Evolutionary conservation across 2,329 filamentous ascomycete genomes (phyloP).

Genomic region (Phialophora chinensis): DNA sequence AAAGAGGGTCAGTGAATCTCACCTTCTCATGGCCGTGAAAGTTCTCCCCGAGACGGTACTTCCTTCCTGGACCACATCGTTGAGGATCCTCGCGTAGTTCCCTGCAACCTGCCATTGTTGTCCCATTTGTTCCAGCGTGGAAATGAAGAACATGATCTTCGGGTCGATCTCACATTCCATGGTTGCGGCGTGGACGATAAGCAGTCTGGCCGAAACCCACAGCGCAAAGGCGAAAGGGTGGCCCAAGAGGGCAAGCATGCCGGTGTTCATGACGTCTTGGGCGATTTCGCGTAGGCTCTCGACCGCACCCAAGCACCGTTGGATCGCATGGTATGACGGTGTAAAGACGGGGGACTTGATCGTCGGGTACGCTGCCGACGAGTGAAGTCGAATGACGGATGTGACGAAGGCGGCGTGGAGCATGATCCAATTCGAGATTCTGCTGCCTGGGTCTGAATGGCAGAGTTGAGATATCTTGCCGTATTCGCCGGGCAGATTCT

Average conservation of each 20-base stretch:
- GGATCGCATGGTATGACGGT: slow-evolving; percentile 79
- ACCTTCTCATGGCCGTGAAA: slow-evolving; percentile 86
- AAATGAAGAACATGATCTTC: slow-evolving; percentile 80
- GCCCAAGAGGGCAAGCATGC: slow-evolving; percentile 78
- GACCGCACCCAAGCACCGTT: slow-evolving; percentile 81
- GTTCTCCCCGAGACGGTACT: slow-evolving; percentile 64
- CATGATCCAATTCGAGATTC: slow-evolving; percentile 76
- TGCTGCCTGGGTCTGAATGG: slow-evolving; percentile 57
- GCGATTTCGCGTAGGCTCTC: slow-evolving; percentile 80
- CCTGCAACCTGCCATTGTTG: slow-evolving; percentile 84
- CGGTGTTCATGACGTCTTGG: slow-evolving; percentile 76
- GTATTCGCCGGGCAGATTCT: slow-evolving; percentile 79
- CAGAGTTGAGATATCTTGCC: slow-evolving; percentile 82
- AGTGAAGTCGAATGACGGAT: slow-evolving; percentile 87
- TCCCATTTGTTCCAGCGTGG: slow-evolving; percentile 80
- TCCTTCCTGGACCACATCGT: slow-evolving; percentile 80
- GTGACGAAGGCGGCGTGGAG: slow-evolving; percentile 90
- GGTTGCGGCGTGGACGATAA: slow-evolving; percentile 84
- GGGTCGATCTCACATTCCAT: slow-evolving; percentile 67
- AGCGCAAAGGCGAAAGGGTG: slow-evolving; percentile 90
- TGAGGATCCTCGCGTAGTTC: slow-evolving; percentile 78
- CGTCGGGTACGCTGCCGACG: slow-evolving; percentile 89
- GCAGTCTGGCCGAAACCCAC: slow-evolving; percentile 79
- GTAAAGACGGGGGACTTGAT: slow-evolving; percentile 88
- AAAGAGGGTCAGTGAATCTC: slow-evolving; percentile 60